These are phyloP conservation scores for Umbelopsis ramanniana DNA, from an alignment of 192 early-diverging fungal genomes.

Conservation along the genomic window DNA sequence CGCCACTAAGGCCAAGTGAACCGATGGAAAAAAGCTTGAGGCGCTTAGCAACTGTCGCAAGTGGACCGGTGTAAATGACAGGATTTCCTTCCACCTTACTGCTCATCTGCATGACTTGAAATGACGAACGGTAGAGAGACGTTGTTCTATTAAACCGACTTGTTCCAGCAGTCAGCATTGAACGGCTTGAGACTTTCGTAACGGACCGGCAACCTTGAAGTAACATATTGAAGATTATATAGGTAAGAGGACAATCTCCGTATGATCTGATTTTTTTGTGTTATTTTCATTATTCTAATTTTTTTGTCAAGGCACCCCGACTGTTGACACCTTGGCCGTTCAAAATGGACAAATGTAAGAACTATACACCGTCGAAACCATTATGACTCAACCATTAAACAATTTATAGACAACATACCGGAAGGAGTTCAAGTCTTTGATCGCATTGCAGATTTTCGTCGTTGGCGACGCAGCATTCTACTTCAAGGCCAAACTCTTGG, in stretches of 20 bases:
- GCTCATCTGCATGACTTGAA: background rate
- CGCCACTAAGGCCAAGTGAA: conserved; percentile 52
- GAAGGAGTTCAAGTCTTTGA: conserved; percentile 61
- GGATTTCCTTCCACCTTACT: background rate
- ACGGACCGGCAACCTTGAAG: background rate
- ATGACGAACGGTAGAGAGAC: background rate
- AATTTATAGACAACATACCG: conserved; percentile 30
- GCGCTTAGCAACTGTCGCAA: conserved; percentile 51
- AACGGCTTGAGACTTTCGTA: background rate
- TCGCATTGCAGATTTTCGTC: conserved; percentile 75
- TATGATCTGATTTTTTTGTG: background rate
- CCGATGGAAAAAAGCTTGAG: conserved; percentile 62
- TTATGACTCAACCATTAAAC: background rate
- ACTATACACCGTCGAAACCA: background rate
- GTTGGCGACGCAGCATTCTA: conserved; percentile 64
- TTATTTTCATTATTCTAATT: background rate
- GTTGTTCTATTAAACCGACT: background rate
- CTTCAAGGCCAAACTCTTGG: conserved; percentile 70
- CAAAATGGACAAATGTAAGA: conserved; percentile 19
- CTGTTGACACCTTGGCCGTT: background rate
- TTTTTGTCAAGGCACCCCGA: too few relatives aligned
- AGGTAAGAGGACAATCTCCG: background rate
- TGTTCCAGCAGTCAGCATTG: background rate
- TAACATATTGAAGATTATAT: background rate
- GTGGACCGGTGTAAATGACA: conserved; percentile 55